Percentiles rank a stretch among this genome's conserved stretches.
These are phyloP conservation scores for Paracoccidioides brasiliensis DNA, from an alignment of 2,329 filamentous ascomycete species.

Conservation along the genomic window DNA sequence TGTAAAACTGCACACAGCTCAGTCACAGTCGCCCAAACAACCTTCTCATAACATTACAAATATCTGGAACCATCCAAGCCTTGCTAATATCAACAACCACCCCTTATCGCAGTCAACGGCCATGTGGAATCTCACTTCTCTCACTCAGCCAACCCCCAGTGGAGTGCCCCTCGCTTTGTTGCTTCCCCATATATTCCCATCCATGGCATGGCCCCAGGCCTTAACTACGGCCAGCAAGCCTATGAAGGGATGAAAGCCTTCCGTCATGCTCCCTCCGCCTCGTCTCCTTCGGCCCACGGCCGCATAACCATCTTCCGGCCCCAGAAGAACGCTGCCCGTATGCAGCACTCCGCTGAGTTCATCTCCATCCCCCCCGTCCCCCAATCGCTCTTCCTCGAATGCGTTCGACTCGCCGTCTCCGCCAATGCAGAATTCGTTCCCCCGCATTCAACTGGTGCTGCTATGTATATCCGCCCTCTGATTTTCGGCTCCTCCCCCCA, in stretches of 20 bases:
- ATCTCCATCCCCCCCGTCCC: slow-evolving; percentile 76
- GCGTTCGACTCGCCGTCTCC: slow-evolving; percentile 66
- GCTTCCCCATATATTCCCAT: slow-evolving; percentile 72
- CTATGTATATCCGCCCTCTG: slow-evolving; percentile 84
- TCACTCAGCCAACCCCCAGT: slow-evolving; percentile 53
- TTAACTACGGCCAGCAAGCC: slow-evolving; percentile 96
- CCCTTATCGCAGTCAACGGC: slow-evolving; percentile 55
- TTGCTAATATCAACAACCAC: background rate
- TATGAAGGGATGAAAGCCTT: slow-evolving; percentile 99
- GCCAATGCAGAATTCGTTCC: slow-evolving; percentile 87
- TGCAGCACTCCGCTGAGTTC: slow-evolving; percentile 73
- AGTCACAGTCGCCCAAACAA: background rate
- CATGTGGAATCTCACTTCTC: slow-evolving; percentile 85
- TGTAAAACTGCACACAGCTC: too few species aligned
- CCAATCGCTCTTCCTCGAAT: slow-evolving; percentile 58
- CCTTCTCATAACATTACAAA: background rate
- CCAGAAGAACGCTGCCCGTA: slow-evolving; percentile 65
- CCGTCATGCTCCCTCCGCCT: slow-evolving; percentile 45
- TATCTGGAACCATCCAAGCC: too few species aligned
- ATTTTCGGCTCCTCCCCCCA: slow-evolving; percentile 81
- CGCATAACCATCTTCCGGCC: slow-evolving; percentile 80
- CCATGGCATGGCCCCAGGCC: slow-evolving; percentile 85
- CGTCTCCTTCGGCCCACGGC: slow-evolving; percentile 36
- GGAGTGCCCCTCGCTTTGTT: slow-evolving; percentile 68
- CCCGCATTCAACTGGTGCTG: slow-evolving; percentile 74